Evolutionary conservation across 1,284 basidiomycete species (phyloP), one percentile per base, ranked within the genome.

Genomic region (Mycosarcoma mackinlayi): DNA sequence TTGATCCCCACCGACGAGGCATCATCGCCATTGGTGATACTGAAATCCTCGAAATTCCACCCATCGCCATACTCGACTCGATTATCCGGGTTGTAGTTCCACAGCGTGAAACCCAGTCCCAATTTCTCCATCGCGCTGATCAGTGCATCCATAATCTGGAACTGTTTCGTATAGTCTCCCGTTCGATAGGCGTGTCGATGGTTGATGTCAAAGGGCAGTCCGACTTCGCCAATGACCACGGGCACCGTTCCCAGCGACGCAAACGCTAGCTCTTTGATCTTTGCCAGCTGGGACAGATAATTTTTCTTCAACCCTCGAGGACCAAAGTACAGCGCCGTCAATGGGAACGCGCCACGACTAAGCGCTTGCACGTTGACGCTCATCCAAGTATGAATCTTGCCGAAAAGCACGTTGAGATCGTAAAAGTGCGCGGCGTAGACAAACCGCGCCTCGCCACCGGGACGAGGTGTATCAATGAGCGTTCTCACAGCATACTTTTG

Each of bases 61-160:
- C 89, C 86, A 81, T 98, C 94, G 13, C 95, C 96, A 21, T 84
- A 80, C 19, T 84, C 80, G 75, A 95, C 92, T 35, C 87, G 87
- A 83, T 97, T 97, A 51, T 87, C 85, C 0, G 94, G 92, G 78
- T 97, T 97, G 83, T 97, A 98, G 69, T 92, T 93, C 95, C 94
- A 97, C 21, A 97, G 84, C 4, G 83, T 83, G 62, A 78, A 84
- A 2, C 76, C 75, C 14, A 80, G 57, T 14, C 74, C 42, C n/a
- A 76, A 65, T 7, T 61, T 55, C 46, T 84, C 83, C 65, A 84
- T 75, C 1, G 72, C 83, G 6, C 46, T 52, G 23, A 84, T 72
- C 10, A 84, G 59, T 2, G 82, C 81, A 50, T 84, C 78, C 18
- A 85, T 48, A 50, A 84, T 72, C n/a, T 78, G 60, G 28, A 74